phyloP scores from a whole-genome alignment of 805 yeast species.

The Tetrapisispora namnaoensis region DNA sequence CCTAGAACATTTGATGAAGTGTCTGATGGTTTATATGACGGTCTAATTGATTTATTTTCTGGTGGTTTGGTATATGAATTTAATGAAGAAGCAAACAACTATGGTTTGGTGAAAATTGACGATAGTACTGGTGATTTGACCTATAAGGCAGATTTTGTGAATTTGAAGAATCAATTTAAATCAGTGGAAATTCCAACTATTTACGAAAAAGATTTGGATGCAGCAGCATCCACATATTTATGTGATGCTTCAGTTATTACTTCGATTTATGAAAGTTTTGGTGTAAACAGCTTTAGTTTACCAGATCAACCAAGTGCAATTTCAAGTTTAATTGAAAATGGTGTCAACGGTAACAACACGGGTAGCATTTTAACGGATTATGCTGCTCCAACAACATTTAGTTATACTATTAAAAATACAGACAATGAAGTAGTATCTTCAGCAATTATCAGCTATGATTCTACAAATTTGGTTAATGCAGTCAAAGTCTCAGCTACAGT shows the following conservation, averaged over 20 bases:
- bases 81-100: constrained; percentile 63
- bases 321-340: constrained; percentile 36
- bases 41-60: constrained; percentile 56
- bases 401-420: constrained; percentile 32
- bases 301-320: constrained; percentile 40
- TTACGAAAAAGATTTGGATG: constrained; percentile 29
- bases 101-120: constrained; percentile 60
- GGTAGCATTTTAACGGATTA: constrained; percentile 37
- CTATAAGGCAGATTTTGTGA: constrained; percentile 40
- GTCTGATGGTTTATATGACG: constrained; percentile 52
- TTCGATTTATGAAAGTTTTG: constrained; percentile 33
- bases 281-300: constrained; percentile 36
- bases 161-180: constrained; percentile 36
- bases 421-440: constrained; percentile 30
- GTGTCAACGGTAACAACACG: constrained; percentile 36
- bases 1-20: constrained; percentile 89
- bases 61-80: constrained; percentile 95
- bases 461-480: constrained; percentile 31
- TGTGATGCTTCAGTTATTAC: constrained; percentile 35
- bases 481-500: constrained; percentile 17
- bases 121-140: constrained; percentile 33
- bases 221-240: constrained; percentile 22
- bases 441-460: constrained; percentile 15
- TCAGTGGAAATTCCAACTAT: constrained; percentile 32
- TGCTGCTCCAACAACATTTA: constrained; percentile 30